Base-by-base conservation (phyloP, 1,139 yeast species). In the Yamadazyma atmosphaerica region DNA sequence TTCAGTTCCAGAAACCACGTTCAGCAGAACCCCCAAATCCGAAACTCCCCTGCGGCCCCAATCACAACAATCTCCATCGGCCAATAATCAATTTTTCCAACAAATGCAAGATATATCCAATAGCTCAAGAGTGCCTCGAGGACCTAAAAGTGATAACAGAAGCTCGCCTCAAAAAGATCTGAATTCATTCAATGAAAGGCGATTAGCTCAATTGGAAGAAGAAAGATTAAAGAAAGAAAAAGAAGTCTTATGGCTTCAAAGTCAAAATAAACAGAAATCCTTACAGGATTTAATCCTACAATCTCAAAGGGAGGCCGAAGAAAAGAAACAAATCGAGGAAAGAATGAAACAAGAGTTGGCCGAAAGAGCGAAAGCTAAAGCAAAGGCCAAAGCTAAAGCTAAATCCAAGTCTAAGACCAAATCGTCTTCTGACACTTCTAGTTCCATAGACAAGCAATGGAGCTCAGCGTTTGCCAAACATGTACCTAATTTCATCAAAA, bases 401-500 rank as follows among this genome's bases (percentile, higher is more conserved):
- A 47, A 40, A 28, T 31, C 38, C 14, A 42, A 40, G 37, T 33
- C 45, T 13, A 53, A 54, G 21, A 45, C 49, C 36, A 51, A 42
- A 37, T 23, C 26, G 4, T 21, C 15, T n/a, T 13, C 18, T 8
- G 30, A 27, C 17, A 10, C 10, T 27, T 5, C 17, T n/a, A 17
- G 42, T 34, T 39, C 46, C 10, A 40, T 52, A 10, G 78, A 70
- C 40, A 60, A 65, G 43, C 67, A 67, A 49, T 86, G 90, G 89
- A 72, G 73, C 15, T 69, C 63, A 35, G 60, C 74, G 23, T 79
- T 92, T 58, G 98, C 97, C 2, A 64, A 74, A 18, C 72, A 79
- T 51, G 85, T 92, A 14, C 97, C 98, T 3, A 89, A 89, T 53
- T 62, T 85, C 51, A 71, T 90, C 37, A 81, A 82, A 48, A 78